Percentiles rank a stretch among this genome's conserved stretches.
Evolutionary conservation across 768 basidiomycete species (phyloP).

Genomic region (Boletellus ananas): DNA sequence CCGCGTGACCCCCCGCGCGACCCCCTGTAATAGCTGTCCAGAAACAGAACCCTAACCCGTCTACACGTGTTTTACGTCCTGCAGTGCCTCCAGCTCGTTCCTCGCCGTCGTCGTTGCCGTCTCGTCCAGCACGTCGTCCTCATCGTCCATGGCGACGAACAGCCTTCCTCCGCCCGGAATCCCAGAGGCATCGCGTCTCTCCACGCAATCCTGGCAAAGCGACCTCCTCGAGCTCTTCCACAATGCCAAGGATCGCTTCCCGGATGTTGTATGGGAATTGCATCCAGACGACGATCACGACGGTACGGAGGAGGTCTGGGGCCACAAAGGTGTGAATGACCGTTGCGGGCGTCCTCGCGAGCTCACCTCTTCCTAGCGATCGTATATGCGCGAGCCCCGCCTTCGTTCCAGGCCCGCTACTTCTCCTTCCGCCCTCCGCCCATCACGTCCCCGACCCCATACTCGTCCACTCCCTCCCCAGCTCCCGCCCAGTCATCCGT

Average conservation of each 20-base stretch:
- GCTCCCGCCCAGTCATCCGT: constrained; percentile 57
- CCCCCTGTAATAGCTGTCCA: not conserved
- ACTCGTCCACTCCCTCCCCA: constrained; percentile 47
- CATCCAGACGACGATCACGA: constrained; percentile 53
- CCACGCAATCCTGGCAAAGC: constrained; percentile 73
- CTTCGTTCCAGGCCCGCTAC: constrained; percentile 85
- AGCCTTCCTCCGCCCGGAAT: constrained; percentile 29
- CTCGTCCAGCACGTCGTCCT: constrained; percentile 25
- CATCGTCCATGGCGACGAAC: constrained; percentile 26
- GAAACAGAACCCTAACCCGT: constrained; percentile 25
- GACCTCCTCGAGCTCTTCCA: constrained; percentile 76
- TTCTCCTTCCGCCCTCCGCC: constrained; percentile 72
- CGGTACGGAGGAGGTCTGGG: constrained; percentile 66
- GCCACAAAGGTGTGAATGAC: constrained; percentile 78
- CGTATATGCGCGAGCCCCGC: constrained; percentile 91
- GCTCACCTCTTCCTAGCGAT: constrained; percentile 53
- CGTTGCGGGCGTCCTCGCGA: not conserved
- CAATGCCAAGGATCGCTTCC: constrained; percentile 85
- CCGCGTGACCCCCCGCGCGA: not conserved
- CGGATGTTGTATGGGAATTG: constrained; percentile 95
- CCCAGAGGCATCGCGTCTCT: constrained; percentile 58
- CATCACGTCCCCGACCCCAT: constrained; percentile 45
- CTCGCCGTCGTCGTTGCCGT: constrained; percentile 13
- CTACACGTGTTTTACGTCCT: constrained; percentile 28
- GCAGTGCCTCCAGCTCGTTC: not conserved